Percentiles rank a stretch among this genome's conserved stretches.
These are phyloP conservation scores for Malassezia caprae DNA, from an alignment of 1,284 basidiomycete genomes.

Conservation along the genomic window DNA sequence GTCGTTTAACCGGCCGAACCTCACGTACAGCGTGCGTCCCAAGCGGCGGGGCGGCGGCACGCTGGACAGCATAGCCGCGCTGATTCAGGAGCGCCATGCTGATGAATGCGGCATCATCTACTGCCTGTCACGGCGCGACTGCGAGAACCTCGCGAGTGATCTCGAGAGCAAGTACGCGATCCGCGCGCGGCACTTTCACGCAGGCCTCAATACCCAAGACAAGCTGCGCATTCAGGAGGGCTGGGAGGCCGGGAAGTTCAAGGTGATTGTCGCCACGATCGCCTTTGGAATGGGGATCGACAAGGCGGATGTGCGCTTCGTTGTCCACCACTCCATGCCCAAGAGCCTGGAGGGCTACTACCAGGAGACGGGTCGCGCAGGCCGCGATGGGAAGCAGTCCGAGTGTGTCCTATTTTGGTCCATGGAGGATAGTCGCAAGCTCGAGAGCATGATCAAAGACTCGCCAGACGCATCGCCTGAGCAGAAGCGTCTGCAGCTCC, in stretches of 20 bases:
- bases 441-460: constrained; percentile 55
- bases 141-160: constrained; percentile 66
- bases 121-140: constrained; percentile 61
- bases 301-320: constrained; percentile 70
- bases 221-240: constrained; percentile 59
- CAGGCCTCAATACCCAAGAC: constrained; percentile 61
- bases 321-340: constrained; percentile 66
- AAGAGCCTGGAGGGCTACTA: constrained; percentile 63
- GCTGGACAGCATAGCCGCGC: constrained; percentile 61
- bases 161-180: constrained; percentile 58
- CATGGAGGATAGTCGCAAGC: constrained; percentile 54
- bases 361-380: constrained; percentile 76
- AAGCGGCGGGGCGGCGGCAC: constrained; percentile 53
- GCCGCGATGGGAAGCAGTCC: constrained; percentile 60
- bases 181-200: constrained; percentile 74
- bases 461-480: constrained; percentile 51
- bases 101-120: constrained; percentile 77
- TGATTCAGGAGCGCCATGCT: constrained; percentile 59
- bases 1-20: constrained; percentile 86
- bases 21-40: constrained; percentile 63
- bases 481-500: constrained; percentile 57
- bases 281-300: constrained; percentile 95
- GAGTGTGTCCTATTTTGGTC: constrained; percentile 52
- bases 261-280: constrained; percentile 79
- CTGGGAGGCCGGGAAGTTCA: constrained; percentile 66